A percentile compares a stretch with the other conserved stretches of the same genome.
phyloP scores from a whole-genome alignment of 441 rosid species.

The Mallotus repandus region DNA sequence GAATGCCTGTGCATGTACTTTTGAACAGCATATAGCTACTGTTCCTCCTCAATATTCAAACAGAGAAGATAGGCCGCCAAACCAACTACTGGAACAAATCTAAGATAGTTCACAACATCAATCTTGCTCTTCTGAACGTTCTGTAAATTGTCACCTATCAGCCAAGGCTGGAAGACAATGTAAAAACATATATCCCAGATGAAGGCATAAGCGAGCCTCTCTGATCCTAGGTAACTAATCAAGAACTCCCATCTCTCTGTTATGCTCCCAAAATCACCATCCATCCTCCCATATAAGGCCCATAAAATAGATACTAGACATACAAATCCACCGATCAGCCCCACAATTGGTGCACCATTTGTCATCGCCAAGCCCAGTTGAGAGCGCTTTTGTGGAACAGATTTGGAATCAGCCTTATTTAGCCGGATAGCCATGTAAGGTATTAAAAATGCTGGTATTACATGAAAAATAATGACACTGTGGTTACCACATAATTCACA shows the following conservation, averaged over 20 bases:
- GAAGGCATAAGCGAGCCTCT: constrained; percentile 89
- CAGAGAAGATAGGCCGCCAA: constrained; percentile 62
- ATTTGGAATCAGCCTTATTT: constrained; percentile 42
- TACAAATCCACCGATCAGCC: constrained; percentile 61
- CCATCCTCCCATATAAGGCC: constrained; percentile 70
- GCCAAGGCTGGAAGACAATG: constrained; percentile 88
- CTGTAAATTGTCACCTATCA: constrained; percentile 76
- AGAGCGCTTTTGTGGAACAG: constrained; percentile 44
- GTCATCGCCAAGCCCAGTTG: constrained; percentile 69
- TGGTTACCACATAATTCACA: neutral
- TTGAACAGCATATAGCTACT: constrained; percentile 15
- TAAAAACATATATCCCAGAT: constrained; percentile 84
- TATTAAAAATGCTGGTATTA: constrained; percentile 68
- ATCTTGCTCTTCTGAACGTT: constrained; percentile 55
- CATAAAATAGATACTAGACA: constrained; percentile 59
- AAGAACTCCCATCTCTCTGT: constrained; percentile 67
- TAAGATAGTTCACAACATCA: constrained; percentile 55
- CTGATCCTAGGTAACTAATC: constrained; percentile 70
- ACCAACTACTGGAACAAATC: constrained; percentile 82
- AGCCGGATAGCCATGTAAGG: constrained; percentile 95
- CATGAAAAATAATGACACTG: neutral
- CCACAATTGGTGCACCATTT: constrained; percentile 66
- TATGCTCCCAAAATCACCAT: constrained; percentile 59
- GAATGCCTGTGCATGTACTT: neutral
- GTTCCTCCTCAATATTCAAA: constrained; percentile 52